Conservation (phyloP, 176 grass and related monocot genomes). For the Themeda triandra region DNA sequence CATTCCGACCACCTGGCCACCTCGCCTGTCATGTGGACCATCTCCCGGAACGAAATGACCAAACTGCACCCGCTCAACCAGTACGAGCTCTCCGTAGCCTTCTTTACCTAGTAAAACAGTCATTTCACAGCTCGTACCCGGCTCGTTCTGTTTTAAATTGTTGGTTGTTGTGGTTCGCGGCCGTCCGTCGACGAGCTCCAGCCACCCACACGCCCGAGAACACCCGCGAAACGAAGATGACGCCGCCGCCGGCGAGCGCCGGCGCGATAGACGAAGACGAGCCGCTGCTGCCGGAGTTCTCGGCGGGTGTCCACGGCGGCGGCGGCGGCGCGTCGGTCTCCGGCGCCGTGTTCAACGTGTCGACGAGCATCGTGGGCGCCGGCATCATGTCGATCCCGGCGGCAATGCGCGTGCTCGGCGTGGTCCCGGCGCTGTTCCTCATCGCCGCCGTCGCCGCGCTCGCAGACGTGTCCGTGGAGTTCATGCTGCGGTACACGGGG, state of each 20-base stretch:
- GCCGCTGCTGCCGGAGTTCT: slow-evolving; percentile 57
- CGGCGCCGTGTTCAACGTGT: slow-evolving; percentile 89
- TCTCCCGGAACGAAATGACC: neutral
- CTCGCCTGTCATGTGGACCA: neutral
- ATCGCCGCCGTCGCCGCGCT: slow-evolving; percentile 53
- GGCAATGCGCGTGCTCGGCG: slow-evolving; percentile 81
- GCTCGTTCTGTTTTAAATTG: neutral
- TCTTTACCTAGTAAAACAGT: neutral
- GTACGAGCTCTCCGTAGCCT: neutral
- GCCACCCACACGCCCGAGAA: slow-evolving; percentile 22
- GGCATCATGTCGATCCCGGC: slow-evolving; percentile 98
- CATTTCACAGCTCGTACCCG: neutral
- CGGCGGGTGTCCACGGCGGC: neutral
- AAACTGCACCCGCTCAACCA: neutral
- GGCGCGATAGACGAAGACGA: neutral
- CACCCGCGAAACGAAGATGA: neutral
- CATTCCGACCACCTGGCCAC: neutral
- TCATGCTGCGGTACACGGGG: slow-evolving; percentile 69
- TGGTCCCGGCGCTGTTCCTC: slow-evolving; percentile 47
- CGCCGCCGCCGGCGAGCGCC: slow-evolving; percentile 20
- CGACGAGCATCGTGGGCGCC: slow-evolving; percentile 85
- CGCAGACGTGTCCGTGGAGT: slow-evolving; percentile 64
- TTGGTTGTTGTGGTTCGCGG: neutral
- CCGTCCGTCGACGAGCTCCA: neutral
- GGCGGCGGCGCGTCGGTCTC: slow-evolving; percentile 39